Conservation (phyloP, 164 flowering plant species). For the Protea cynaroides region DNA sequence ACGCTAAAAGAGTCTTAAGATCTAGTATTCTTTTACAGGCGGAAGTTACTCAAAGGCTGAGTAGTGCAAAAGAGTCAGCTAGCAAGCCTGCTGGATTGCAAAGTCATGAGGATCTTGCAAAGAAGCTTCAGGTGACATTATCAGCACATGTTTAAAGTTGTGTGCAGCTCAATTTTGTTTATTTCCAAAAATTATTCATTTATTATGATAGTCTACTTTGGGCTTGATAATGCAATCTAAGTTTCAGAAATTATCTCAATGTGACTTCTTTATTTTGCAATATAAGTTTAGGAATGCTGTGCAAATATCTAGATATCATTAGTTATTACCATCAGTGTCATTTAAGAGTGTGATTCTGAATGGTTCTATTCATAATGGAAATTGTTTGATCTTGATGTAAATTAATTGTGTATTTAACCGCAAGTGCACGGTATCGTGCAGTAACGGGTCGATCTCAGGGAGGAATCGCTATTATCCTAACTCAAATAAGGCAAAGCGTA, state of each 20-base stretch:
- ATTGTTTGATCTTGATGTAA: neutral
- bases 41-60: slow-evolving; percentile 92
- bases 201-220: slow-evolving; percentile 2
- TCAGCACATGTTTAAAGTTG: neutral
- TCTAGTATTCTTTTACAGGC: slow-evolving; percentile 44
- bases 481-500: too few species aligned
- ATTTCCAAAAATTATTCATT: too few species aligned
- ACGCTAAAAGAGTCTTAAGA: neutral
- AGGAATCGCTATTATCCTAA: too few species aligned
- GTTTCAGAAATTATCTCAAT: neutral
- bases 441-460: too few species aligned
- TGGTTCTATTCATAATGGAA: neutral
- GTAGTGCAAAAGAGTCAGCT: slow-evolving; percentile 65
- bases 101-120: slow-evolving; percentile 92
- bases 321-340: too few species aligned
- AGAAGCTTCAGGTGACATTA: slow-evolving; percentile 77
- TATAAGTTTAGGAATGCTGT: too few species aligned
- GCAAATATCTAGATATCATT: too few species aligned
- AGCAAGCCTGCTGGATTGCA: slow-evolving; percentile 54
- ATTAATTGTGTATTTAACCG: too few species aligned
- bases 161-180: neutral
- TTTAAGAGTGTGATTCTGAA: too few species aligned
- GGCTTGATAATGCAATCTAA: neutral
- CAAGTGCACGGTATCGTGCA: too few species aligned
- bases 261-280: too few species aligned